Evolutionary conservation across 768 basidiomycete species (phyloP).

Genomic region (Suillus clintonianus): DNA sequence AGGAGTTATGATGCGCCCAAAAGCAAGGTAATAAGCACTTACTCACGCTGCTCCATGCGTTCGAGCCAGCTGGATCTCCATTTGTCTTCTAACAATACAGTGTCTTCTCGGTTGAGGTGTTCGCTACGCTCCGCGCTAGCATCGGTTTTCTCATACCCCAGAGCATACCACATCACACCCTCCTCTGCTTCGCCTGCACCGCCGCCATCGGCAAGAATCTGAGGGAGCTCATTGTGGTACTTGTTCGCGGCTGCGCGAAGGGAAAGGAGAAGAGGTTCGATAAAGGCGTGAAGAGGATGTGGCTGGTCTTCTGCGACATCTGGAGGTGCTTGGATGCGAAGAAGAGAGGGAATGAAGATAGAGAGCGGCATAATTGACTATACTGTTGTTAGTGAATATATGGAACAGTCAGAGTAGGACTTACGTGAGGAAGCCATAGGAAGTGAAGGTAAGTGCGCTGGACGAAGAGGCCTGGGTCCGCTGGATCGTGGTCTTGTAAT

Average conservation of each 20-base stretch:
- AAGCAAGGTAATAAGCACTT: slow-evolving; percentile 18
- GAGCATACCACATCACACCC: slow-evolving; percentile 74
- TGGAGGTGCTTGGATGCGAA: slow-evolving; percentile 43
- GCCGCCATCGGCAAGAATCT: slow-evolving; percentile 58
- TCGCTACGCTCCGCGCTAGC: slow-evolving; percentile 31
- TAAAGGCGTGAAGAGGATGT: slow-evolving; percentile 58
- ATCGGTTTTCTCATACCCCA: slow-evolving; percentile 59
- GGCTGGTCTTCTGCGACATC: slow-evolving; percentile 26
- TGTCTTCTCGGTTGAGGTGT: slow-evolving; percentile 18
- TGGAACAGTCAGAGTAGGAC: slow-evolving; percentile 11
- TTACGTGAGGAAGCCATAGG: slow-evolving; percentile 77
- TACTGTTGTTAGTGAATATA: slow-evolving; percentile 6
- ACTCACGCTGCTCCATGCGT: slow-evolving; percentile 72
- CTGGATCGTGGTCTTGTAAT: slow-evolving; percentile 43
- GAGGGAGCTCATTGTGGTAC: slow-evolving; percentile 64
- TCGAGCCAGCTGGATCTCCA: slow-evolving; percentile 63
- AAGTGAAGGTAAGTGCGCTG: slow-evolving; percentile 72
- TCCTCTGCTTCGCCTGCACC: slow-evolving; percentile 69
- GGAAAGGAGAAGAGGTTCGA: slow-evolving; percentile 68
- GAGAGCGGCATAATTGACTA: slow-evolving; percentile 75
- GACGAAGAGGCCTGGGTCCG: slow-evolving; percentile 58
- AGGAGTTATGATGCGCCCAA: neutral
- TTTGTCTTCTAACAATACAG: slow-evolving; percentile 43
- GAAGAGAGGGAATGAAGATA: slow-evolving; percentile 55
- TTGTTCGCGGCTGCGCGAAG: slow-evolving; percentile 55